phyloP scores from a whole-genome alignment of 1,139 yeast species.

The Yamadazyma conglobata region DNA sequence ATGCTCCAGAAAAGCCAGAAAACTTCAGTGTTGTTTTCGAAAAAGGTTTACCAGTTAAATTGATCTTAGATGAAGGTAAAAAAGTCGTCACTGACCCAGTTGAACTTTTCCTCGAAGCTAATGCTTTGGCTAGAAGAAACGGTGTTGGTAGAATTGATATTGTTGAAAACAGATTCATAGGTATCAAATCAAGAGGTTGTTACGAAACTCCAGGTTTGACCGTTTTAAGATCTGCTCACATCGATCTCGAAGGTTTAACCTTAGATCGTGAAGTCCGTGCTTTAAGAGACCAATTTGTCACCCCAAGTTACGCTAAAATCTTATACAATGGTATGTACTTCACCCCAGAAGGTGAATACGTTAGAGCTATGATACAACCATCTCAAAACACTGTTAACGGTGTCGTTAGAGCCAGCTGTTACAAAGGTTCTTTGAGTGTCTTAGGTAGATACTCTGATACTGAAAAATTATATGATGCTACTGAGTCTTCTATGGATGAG shows the following conservation, averaged over 20 bases:
- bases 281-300: conserved; percentile 92
- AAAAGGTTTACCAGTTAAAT: conserved; percentile 84
- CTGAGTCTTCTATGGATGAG: conserved; percentile 98
- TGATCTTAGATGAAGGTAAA: conserved; percentile 63
- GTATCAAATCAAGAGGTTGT: conserved; percentile 98
- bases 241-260: conserved; percentile 95
- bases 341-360: conserved; percentile 97
- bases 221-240: conserved; percentile 86
- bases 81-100: conserved; percentile 74
- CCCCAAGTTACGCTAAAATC: conserved; percentile 85
- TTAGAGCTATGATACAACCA: conserved; percentile 88
- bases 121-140: conserved; percentile 94
- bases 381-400: conserved; percentile 96
- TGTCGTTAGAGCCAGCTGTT: conserved; percentile 87
- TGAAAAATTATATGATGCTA: conserved; percentile 94
- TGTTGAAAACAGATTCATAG: conserved; percentile 97
- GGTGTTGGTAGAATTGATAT: conserved; percentile 99
- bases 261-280: conserved; percentile 97
- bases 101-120: conserved; percentile 88
- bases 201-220: conserved; percentile 99
- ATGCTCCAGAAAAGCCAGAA: conserved; percentile 94
- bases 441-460: conserved; percentile 94
- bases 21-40: conserved; percentile 77
- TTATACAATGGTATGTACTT: conserved; percentile 97
- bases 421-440: conserved; percentile 82